Percentiles rank a stretch among this genome's conserved stretches.
These are phyloP conservation scores for Mucor plumbeus DNA, from an alignment of 371 early-diverging fungal species.

Conservation along the genomic window DNA sequence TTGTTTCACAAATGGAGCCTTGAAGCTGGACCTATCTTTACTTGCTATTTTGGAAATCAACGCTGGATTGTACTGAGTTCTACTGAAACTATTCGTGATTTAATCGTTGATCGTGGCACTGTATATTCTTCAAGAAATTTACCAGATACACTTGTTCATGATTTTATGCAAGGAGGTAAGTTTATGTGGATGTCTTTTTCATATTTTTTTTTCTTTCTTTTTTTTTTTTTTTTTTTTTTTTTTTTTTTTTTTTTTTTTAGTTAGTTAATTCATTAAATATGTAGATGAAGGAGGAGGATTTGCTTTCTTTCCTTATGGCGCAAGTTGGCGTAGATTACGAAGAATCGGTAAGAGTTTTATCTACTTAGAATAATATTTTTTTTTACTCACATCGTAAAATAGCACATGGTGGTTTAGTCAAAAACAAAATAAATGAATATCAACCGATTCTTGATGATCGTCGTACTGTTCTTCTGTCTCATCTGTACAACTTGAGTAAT, in stretches of 20 bases:
- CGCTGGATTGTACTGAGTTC: conserved; percentile 52
- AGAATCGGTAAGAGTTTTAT: conserved; percentile 39
- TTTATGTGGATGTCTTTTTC: no score
- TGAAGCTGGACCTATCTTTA: conserved; percentile 44
- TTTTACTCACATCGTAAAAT: background rate
- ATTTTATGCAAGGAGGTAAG: conserved; percentile 48
- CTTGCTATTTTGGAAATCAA: conserved; percentile 43
- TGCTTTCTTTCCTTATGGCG: conserved; percentile 53
- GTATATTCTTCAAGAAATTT: conserved; percentile 54
- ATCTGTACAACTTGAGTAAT: conserved; percentile 21
- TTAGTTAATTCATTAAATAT: background rate
- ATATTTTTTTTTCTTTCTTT: no score
- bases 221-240: no score
- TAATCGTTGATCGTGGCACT: conserved; percentile 44
- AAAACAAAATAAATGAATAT: background rate
- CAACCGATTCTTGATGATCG: conserved; percentile 14
- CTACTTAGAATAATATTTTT: background rate
- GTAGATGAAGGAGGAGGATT: conserved; percentile 53
- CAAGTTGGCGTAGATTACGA: conserved; percentile 46
- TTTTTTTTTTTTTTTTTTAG: no score
- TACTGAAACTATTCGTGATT: conserved; percentile 35
- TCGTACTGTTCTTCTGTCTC: conserved; percentile 22
- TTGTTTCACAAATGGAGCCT: conserved; percentile 48
- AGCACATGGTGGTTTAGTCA: background rate
- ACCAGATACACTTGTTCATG: conserved; percentile 37